Conservation (phyloP, 371 early-diverging fungal genomes). For the Circinella umbellata region DNA sequence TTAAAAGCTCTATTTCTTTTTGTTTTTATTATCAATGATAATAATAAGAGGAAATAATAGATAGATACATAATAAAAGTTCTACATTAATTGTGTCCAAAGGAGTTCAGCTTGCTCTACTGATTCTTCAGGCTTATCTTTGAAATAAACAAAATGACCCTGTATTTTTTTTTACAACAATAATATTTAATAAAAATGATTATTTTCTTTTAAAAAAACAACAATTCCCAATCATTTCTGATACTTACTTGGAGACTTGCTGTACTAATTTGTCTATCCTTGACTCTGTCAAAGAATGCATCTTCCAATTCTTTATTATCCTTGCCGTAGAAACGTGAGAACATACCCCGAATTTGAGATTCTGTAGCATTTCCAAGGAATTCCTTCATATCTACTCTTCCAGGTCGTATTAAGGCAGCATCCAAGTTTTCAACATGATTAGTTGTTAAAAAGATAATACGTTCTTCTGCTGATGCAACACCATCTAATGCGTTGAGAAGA, state of each 20-base stretch:
- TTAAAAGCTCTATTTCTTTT: no score
- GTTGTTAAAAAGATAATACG: slow-evolving; percentile 99
- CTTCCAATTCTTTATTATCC: slow-evolving; percentile 60
- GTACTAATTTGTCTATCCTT: slow-evolving; percentile 69
- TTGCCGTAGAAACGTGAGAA: slow-evolving; percentile 88
- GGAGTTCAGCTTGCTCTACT: slow-evolving; percentile 46
- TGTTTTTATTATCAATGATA: no score
- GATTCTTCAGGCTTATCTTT: slow-evolving; percentile 82
- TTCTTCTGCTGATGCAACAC: slow-evolving; percentile 98
- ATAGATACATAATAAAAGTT: no score
- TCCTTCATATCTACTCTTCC: slow-evolving; percentile 98
- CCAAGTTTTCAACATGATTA: slow-evolving; percentile 95
- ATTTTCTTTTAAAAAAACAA: no score
- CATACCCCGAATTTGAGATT: slow-evolving; percentile 79
- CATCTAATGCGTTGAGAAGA: slow-evolving; percentile 98
- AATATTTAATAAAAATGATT: no score
- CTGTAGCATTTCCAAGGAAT: slow-evolving; percentile 85
- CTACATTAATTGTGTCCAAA: slow-evolving; percentile 34
- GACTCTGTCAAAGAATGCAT: slow-evolving; percentile 69
- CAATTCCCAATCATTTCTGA: no score
- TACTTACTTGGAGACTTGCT: slow-evolving; percentile 70
- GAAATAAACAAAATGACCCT: slow-evolving; percentile 95
- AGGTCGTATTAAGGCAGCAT: slow-evolving; percentile 97
- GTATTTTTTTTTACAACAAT: neutral
- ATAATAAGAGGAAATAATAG: no score